Evolutionary conservation across 129 eudicot genomes (phyloP).

Genomic region (Flaveria linearis): DNA sequence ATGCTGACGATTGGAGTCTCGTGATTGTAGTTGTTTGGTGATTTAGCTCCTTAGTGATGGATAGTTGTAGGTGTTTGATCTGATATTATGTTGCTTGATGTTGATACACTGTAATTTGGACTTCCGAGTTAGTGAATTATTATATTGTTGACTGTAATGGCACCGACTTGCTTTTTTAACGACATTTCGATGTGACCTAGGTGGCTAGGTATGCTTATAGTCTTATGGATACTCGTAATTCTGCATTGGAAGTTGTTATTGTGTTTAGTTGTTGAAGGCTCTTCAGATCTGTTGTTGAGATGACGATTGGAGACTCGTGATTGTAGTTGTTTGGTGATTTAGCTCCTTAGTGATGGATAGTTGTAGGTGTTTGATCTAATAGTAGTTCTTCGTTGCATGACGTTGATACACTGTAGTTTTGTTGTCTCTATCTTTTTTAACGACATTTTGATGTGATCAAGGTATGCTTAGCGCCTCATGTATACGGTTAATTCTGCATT

Average conservation of each 20-base stretch:
- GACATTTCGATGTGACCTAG: conserved; percentile 74
- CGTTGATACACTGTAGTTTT: conserved; percentile 1
- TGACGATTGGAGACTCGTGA: neutral
- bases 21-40: neutral
- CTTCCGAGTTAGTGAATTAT: too few relatives aligned
- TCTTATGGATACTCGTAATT: neutral
- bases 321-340: neutral
- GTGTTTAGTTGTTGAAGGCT: too few relatives aligned
- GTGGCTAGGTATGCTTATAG: conserved; percentile 48
- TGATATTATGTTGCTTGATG: neutral
- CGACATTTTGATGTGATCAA: conserved; percentile 72
- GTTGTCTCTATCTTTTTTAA: too few relatives aligned
- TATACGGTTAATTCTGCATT: neutral
- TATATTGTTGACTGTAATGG: neutral
- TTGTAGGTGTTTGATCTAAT: conserved; percentile 18
- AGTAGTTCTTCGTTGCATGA: conserved; percentile 9
- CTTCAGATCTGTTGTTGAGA: conserved; percentile 13
- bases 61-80: conserved; percentile 17
- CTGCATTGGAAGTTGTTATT: conserved; percentile 1
- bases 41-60: neutral
- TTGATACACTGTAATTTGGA: neutral
- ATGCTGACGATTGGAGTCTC: neutral
- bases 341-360: neutral
- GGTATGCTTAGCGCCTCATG: conserved; percentile 38
- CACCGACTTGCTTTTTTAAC: too few relatives aligned